phyloP scores from a whole-genome alignment of 805 yeast genomes.

The Jamesozyma hellenica region DNA sequence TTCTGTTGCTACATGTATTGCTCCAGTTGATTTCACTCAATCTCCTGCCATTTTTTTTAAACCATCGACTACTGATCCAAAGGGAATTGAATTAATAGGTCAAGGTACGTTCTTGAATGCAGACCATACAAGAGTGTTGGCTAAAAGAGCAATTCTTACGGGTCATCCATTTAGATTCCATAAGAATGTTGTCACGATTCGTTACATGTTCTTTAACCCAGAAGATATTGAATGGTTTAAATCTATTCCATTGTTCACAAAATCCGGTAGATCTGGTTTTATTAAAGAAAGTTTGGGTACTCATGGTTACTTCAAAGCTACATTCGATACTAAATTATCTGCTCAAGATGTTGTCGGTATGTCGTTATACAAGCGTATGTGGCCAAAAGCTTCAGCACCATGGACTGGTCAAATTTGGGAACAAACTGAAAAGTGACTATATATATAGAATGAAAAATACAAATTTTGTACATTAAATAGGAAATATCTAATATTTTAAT shows the following conservation, averaged over 20 bases:
- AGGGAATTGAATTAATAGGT: conserved; percentile 60
- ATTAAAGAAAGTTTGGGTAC: conserved; percentile 95
- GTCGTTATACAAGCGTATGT: conserved; percentile 86
- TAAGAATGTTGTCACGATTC: conserved; percentile 78
- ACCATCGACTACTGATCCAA: conserved; percentile 37
- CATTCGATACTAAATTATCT: conserved; percentile 79
- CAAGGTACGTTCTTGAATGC: conserved; percentile 83
- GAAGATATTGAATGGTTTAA: conserved; percentile 85
- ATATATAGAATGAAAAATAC: neutral
- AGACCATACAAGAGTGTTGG: conserved; percentile 74
- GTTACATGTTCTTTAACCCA: conserved; percentile 93
- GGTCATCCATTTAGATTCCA: conserved; percentile 95
- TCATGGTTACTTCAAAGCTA: conserved; percentile 95
- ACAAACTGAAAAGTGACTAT: neutral
- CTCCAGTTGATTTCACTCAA: conserved; percentile 75
- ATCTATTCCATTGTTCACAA: conserved; percentile 85
- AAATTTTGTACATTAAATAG: too few species aligned
- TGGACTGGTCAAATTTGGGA: conserved; percentile 18
- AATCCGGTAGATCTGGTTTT: conserved; percentile 86
- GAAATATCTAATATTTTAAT: too few species aligned
- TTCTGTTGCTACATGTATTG: conserved; percentile 75
- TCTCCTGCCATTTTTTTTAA: conserved; percentile 81
- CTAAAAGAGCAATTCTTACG: conserved; percentile 80
- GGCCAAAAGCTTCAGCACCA: conserved; percentile 54
- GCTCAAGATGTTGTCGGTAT: conserved; percentile 91